phyloP scores from a whole-genome alignment of 2,329 filamentous ascomycete species.

The Aspergillus fructus region DNA sequence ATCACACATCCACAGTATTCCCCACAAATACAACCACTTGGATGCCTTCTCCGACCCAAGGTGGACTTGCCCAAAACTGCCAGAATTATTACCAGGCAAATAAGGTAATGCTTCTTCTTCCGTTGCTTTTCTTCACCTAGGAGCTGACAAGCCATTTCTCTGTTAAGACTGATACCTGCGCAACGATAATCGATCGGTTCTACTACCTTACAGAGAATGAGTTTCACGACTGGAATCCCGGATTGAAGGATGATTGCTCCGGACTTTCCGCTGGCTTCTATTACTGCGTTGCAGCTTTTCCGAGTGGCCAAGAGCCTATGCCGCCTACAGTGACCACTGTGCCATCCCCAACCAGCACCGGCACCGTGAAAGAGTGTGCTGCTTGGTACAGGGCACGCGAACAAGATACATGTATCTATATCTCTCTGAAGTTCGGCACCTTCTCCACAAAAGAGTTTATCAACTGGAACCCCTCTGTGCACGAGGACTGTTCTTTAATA shows the following conservation, averaged over 20 bases:
- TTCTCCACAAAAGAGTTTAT: constrained; percentile 9
- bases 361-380: constrained; percentile 6
- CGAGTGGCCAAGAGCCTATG: background rate
- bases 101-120: background rate
- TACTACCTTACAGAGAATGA: background rate
- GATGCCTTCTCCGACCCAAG: constrained; percentile 7
- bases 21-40: background rate
- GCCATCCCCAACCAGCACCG: background rate
- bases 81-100: constrained; percentile 8
- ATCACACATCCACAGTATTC: background rate
- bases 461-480: constrained; percentile 10
- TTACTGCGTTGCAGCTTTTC: constrained; percentile 15
- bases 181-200: constrained; percentile 5
- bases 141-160: background rate
- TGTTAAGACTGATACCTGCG: constrained; percentile 10
- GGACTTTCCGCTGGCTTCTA: constrained; percentile 7
- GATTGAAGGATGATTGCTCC: constrained; percentile 9
- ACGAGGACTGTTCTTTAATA: background rate
- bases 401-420: constrained; percentile 10
- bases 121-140: background rate
- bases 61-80: constrained; percentile 1
- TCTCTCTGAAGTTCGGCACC: constrained; percentile 9
- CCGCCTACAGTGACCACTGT: constrained; percentile 7
- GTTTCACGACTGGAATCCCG: constrained; percentile 13
- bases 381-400: constrained; percentile 5